Evolutionary conservation across 257 asterid genomes (phyloP).

Genomic region (Echium plantagineum): DNA sequence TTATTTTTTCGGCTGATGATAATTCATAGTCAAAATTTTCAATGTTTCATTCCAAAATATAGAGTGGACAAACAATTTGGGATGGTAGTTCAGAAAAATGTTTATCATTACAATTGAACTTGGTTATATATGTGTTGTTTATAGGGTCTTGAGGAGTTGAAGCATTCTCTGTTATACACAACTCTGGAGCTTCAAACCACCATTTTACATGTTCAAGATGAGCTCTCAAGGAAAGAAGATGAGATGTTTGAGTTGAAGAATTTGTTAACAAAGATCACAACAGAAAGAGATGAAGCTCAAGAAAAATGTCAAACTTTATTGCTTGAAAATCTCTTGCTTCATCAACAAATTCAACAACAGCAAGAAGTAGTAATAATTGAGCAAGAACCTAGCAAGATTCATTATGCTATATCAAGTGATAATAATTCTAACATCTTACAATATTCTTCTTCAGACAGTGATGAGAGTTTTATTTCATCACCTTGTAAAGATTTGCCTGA

Average conservation of each 20-base stretch:
- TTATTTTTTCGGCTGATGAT: too few species aligned
- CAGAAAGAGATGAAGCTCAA: constrained; percentile 62
- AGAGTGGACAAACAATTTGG: too few species aligned
- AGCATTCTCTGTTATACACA: constrained; percentile 67
- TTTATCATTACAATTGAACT: too few species aligned
- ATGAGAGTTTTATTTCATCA: constrained; percentile 27
- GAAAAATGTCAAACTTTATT: constrained; percentile 34
- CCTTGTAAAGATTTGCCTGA: constrained; percentile 38
- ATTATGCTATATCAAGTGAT: constrained; percentile 34
- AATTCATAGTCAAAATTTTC: too few species aligned
- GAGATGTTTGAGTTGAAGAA: constrained; percentile 61
- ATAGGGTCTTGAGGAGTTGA: constrained; percentile 70
- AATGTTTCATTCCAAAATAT: too few species aligned
- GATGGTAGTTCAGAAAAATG: too few species aligned
- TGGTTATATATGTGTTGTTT: too few species aligned
- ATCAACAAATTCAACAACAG: constrained; percentile 22
- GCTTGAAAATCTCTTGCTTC: constrained; percentile 40
- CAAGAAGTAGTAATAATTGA: constrained; percentile 10
- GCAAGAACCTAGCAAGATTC: constrained; percentile 5
- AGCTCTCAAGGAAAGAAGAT: constrained; percentile 74
- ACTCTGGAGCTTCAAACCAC: constrained; percentile 71
- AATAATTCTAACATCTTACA: constrained; percentile 12
- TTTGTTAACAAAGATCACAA: constrained; percentile 35
- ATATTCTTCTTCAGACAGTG: constrained; percentile 39
- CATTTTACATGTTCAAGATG: constrained; percentile 53